Base-by-base conservation (phyloP, 495 filamentous ascomycete genomes). In the Rhizodiscina lignyota region DNA sequence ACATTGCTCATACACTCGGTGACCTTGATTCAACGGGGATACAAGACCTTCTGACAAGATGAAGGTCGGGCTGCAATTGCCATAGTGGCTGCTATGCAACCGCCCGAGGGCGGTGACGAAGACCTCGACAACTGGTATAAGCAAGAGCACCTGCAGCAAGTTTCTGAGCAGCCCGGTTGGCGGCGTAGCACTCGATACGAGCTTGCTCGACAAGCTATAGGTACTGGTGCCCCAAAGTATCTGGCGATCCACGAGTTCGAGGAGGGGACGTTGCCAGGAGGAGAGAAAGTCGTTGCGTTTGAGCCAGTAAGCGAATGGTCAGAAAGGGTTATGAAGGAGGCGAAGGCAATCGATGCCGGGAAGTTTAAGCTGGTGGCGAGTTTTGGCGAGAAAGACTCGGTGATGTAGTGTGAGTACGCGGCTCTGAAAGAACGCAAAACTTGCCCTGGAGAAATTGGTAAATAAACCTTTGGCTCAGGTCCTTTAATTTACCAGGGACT, bases 71-170 rank as follows among this genome's bases (percentile, higher is more conserved):
- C 42, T n/a, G 37, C 26, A 28, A 33, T 45, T 27, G 30, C 45
- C 26, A 45, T 42, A 12, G 32, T 27, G 1, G 43, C 42, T n/a
- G 38, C 30, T 20, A 42, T 49, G 11, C 43, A 41, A 19, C 45
- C 45, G 3, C 30, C 30, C 13, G 38, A 15, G 16, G 41, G 36
- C 4, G 40, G 36, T 20, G 42, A 45, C 4, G 28, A 45, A 13
- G 42, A 45, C n/a, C 31, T 44, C 19, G 41, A 42, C 13, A 29
- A 27, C 1, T 49, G 42, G 42, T 45, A 49, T 23, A 17, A 29
- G 4, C 33, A 49, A 22, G 45, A 49, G 30, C 42, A 45, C 23
- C 35, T 49, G 10, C 36, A 39, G 36, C 29, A 45, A 24, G 33
- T 41, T 13, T 38, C 42, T 4, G 20, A 38, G 3, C 36, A 37